Conservation (phyloP, 495 filamentous ascomycete genomes). For the Aspergillus campestris region DNA sequence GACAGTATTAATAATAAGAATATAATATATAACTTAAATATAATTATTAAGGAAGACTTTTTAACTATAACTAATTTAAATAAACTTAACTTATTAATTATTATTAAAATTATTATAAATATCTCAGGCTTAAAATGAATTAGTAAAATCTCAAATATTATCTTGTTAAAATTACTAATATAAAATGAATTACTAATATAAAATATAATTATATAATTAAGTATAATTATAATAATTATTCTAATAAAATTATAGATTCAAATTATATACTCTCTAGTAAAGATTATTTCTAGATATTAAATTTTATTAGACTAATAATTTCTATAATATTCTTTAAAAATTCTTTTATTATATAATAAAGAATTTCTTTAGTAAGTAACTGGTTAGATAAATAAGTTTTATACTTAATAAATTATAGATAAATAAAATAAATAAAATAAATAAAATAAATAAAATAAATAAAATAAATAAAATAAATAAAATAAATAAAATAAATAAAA, state of each 20-base stretch:
- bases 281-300: conserved; percentile 5
- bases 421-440: not conserved
- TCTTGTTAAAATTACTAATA: conserved; percentile 1
- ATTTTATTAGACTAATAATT: conserved; percentile 5
- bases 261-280: too few relatives aligned
- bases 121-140: not conserved
- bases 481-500: conserved; percentile 6
- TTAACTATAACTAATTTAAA: not conserved
- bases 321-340: not conserved
- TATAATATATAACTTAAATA: not conserved
- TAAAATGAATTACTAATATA: conserved; percentile 5
- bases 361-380: not conserved
- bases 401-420: not conserved
- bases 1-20: not conserved
- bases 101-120: not conserved
- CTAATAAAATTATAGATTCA: too few relatives aligned
- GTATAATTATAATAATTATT: too few relatives aligned
- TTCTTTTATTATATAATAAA: conserved; percentile 2
- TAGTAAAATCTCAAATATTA: conserved; percentile 2
- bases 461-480: conserved; percentile 2
- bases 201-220: too few relatives aligned
- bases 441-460: conserved; percentile 1
- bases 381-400: not conserved
- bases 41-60: not conserved
- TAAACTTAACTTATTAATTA: too few relatives aligned